Base-by-base conservation (phyloP, 2,329 filamentous ascomycete species). In the Colletotrichum sp. region DNA sequence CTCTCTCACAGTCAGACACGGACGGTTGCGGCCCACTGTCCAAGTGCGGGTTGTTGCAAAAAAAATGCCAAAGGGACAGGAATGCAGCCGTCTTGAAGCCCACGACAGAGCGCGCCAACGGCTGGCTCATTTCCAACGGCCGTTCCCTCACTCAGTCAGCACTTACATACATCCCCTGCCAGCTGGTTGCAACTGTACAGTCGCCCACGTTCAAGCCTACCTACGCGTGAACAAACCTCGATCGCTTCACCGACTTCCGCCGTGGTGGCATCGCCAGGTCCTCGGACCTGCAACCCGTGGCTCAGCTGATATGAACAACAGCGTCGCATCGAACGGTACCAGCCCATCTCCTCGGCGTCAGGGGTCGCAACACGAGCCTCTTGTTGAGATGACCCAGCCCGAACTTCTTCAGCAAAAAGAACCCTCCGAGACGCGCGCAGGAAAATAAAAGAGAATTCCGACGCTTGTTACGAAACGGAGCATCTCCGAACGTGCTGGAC, bases 351-450 rank as follows among this genome's bases (percentile, higher is more conserved):
- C 44, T 55, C 64, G 63, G 62, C 57, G 36, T 39, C 73, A 76
- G 63, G 73, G 73, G 63, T 39, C 61, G 34, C 13, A 57, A 69
- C 64, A 76, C 69, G 73, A 76, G 64, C 72, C 69, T 75, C 72
- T 52, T 39, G 52, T 62, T 64, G 70, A 76, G 57, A 76, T 64
- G 73, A 75, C 55, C 27, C 59, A 49, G 44, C 62, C 69, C 62
- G 61, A 67, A 72, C 69, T 72, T 72, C 52, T 72, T 62, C 69
- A 55, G 69, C 69, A 52, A 49, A 22, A 49, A 49, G n/a, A 49
- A 49, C 49, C 62, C 62, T 67, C 44, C 29, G 61, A 66, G 34
- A 55, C 68, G 68, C 44, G 44, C n/a, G 44, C 44, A 49, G n/a
- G 13, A 49, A 12, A 22, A 12, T n/a, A 49, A 49, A 49, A 75